These are phyloP conservation scores for Paramecium tetraurelia DNA, from an alignment of 73 alveolate genomes.

Conservation along the genomic window DNA sequence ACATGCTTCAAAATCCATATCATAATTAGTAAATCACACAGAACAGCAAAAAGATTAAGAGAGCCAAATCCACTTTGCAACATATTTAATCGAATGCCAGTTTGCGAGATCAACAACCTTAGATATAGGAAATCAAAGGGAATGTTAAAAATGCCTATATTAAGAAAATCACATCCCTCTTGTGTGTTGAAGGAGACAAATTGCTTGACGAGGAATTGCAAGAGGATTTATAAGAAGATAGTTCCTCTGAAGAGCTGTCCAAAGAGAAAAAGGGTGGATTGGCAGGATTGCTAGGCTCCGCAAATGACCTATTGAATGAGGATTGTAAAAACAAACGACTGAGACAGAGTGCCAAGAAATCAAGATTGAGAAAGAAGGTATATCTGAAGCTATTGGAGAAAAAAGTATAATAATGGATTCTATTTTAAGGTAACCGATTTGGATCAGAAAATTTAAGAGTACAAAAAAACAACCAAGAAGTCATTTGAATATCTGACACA, in stretches of 20 bases:
- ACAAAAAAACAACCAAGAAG: background rate
- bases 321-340: background rate
- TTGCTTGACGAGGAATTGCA: background rate
- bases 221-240: background rate
- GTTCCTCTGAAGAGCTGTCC: background rate
- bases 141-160: constrained; percentile 58
- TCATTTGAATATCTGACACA: constrained; percentile 20
- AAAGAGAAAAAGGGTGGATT: background rate
- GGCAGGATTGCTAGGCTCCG: background rate
- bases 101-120: background rate
- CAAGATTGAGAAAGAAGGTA: constrained; percentile 63
- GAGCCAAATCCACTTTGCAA: background rate
- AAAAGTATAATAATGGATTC: background rate
- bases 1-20: background rate
- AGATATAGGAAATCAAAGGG: constrained; percentile 38
- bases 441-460: background rate
- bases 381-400: constrained; percentile 48
- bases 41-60: background rate
- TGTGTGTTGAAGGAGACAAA: constrained; percentile 23
- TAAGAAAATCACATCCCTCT: constrained; percentile 51
- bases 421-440: constrained; percentile 27
- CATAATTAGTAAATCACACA: background rate
- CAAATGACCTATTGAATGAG: background rate
- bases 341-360: constrained; percentile 55
- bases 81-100: background rate